These are phyloP conservation scores for Liquidambar formosana DNA, from an alignment of 164 flowering plant genomes.

Conservation along the genomic window DNA sequence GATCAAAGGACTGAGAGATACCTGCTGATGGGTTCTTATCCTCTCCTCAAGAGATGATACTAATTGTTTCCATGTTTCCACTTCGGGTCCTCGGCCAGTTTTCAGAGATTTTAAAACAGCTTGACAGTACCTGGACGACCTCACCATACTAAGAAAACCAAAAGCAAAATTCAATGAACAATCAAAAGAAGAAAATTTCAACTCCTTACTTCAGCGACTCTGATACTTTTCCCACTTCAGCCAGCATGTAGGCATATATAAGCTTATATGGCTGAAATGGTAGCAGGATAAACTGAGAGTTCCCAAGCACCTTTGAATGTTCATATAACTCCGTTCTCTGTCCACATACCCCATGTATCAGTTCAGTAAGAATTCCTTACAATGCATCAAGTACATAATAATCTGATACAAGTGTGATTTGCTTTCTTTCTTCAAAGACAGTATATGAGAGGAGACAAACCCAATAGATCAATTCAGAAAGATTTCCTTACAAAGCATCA, in stretches of 20 bases:
- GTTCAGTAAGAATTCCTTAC: slow-evolving; percentile 1
- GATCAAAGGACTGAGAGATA: slow-evolving; percentile 16
- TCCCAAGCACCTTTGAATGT: slow-evolving; percentile 91
- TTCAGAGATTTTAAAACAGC: slow-evolving; percentile 71
- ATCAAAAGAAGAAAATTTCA: background rate
- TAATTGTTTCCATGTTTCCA: slow-evolving; percentile 69
- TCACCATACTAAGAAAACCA: slow-evolving; percentile 11
- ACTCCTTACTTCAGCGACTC: slow-evolving; percentile 76
- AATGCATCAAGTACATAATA: no score
- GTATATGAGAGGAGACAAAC: no score
- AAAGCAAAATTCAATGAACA: background rate
- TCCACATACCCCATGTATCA: slow-evolving; percentile 12
- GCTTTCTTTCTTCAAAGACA: no score
- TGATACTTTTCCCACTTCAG: slow-evolving; percentile 91
- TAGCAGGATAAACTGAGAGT: slow-evolving; percentile 82
- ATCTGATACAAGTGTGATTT: no score
- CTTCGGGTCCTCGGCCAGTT: slow-evolving; percentile 84
- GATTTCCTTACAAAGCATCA: no score
- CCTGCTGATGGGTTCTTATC: slow-evolving; percentile 86
- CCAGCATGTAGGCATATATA: slow-evolving; percentile 91
- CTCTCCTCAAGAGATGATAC: slow-evolving; percentile 85
- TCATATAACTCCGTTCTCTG: slow-evolving; percentile 99
- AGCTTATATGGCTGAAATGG: slow-evolving; percentile 98
- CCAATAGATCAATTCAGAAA: background rate
- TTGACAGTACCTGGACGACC: slow-evolving; percentile 79